Percentiles rank a stretch among this genome's conserved stretches.
These are phyloP conservation scores for Phlebiopsis gigantea DNA, from an alignment of 768 basidiomycete species.

Conservation along the genomic window DNA sequence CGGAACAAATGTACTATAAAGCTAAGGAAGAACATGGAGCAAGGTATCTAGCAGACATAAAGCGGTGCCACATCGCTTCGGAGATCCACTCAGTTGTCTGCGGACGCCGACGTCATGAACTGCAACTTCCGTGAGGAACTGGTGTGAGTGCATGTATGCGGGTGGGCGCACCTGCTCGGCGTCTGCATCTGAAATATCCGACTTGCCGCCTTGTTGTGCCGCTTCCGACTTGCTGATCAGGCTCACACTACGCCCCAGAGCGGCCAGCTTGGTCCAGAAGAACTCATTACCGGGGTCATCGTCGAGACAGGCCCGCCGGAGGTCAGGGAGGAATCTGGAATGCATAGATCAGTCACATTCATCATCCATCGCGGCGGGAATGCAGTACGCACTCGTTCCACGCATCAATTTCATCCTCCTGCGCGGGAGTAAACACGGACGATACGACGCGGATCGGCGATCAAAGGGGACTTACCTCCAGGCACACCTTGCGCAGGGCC, in stretches of 20 bases:
- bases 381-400: slow-evolving; percentile 63
- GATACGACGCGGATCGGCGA: not conserved
- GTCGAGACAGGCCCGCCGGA: slow-evolving; percentile 50
- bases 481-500: slow-evolving; percentile 57
- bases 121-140: not conserved
- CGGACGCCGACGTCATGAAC: not conserved
- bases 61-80: not conserved
- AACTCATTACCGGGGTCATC: slow-evolving; percentile 51
- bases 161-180: slow-evolving; percentile 44
- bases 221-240: slow-evolving; percentile 65
- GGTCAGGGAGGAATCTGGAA: slow-evolving; percentile 52
- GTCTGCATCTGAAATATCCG: slow-evolving; percentile 47
- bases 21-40: not conserved
- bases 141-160: not conserved
- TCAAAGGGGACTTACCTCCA: slow-evolving; percentile 41
- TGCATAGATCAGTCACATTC: not conserved
- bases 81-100: not conserved
- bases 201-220: slow-evolving; percentile 48
- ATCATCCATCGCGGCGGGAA: not conserved
- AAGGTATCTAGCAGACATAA: not conserved
- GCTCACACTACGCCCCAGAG: slow-evolving; percentile 45
- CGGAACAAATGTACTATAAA: too few species aligned
- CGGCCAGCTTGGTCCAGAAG: slow-evolving; percentile 58
- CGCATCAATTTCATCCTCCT: slow-evolving; percentile 80
- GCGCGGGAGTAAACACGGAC: not conserved